Evolutionary conservation across 2,329 filamentous ascomycete species (phyloP).

Genomic region (Pyrenophora graminea): DNA sequence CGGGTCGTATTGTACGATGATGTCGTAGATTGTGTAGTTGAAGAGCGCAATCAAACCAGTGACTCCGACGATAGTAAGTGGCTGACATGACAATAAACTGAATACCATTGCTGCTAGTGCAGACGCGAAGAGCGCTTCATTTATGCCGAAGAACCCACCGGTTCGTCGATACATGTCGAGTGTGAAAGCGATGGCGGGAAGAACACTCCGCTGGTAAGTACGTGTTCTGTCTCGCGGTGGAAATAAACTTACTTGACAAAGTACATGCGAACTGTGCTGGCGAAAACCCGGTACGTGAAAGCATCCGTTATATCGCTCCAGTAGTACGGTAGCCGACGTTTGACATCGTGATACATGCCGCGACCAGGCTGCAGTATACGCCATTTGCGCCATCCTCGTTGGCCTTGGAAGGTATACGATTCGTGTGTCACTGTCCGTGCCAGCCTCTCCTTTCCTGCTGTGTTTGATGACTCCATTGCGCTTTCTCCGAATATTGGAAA

Average conservation of each 20-base stretch:
- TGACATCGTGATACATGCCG: constrained; percentile 61
- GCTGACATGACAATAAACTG: constrained; percentile 57
- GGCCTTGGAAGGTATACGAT: constrained; percentile 43
- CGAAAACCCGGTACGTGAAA: constrained; percentile 59
- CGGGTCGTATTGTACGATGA: constrained; percentile 55
- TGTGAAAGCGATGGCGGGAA: constrained; percentile 63
- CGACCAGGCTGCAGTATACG: constrained; percentile 52
- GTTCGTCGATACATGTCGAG: constrained; percentile 63
- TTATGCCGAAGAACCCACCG: constrained; percentile 60
- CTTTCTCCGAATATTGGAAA: neutral
- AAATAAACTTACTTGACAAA: constrained; percentile 56
- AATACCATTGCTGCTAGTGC: constrained; percentile 61
- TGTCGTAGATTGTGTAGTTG: constrained; percentile 65
- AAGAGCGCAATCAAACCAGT: constrained; percentile 57
- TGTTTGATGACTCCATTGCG: constrained; percentile 7
- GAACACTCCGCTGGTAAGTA: constrained; percentile 45
- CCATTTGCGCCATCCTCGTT: constrained; percentile 49
- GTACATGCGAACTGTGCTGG: constrained; percentile 62
- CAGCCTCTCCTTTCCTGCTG: constrained; percentile 2
- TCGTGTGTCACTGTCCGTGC: constrained; percentile 28
- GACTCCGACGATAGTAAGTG: constrained; percentile 62
- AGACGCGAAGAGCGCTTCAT: constrained; percentile 60
- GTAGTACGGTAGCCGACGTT: constrained; percentile 59
- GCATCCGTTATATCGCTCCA: constrained; percentile 61
- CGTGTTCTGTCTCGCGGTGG: too few relatives aligned